A percentile compares a stretch with the other conserved stretches of the same genome.
These are phyloP conservation scores for Cryomyces antarcticus DNA, from an alignment of 495 filamentous ascomycete species.

Conservation along the genomic window DNA sequence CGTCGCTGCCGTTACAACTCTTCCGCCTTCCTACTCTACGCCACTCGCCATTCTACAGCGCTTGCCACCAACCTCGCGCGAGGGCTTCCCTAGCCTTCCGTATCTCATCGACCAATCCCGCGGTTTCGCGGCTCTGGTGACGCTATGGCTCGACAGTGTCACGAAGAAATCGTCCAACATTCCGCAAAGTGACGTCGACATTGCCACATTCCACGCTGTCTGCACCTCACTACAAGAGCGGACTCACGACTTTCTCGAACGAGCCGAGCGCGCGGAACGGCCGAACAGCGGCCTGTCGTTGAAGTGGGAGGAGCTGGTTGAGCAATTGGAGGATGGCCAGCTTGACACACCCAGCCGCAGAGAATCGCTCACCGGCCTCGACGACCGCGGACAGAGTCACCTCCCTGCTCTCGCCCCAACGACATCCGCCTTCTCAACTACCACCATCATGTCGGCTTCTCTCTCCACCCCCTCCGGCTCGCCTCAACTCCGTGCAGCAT, in stretches of 20 bases:
- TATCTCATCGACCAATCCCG: conserved; percentile 84
- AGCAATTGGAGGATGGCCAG: conserved; percentile 10
- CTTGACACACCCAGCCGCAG: too few species aligned
- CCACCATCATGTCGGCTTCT: too few species aligned
- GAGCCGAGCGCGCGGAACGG: conserved; percentile 51
- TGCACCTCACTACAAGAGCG: conserved; percentile 54
- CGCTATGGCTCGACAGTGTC: conserved; percentile 60
- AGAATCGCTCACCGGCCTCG: too few species aligned
- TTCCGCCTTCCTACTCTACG: conserved; percentile 79
- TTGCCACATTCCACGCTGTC: conserved; percentile 50
- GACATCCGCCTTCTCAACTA: too few species aligned
- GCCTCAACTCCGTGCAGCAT: too few species aligned
- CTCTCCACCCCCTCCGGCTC: too few species aligned
- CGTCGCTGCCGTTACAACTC: conserved; percentile 23
- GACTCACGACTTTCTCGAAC: conserved; percentile 47
- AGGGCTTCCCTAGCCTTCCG: conserved; percentile 87
- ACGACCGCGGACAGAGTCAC: background rate
- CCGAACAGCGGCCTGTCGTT: conserved; percentile 36
- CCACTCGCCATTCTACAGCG: conserved; percentile 79
- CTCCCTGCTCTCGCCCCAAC: too few species aligned
- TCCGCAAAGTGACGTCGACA: conserved; percentile 35
- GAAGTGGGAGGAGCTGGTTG: conserved; percentile 55
- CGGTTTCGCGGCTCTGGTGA: conserved; percentile 72
- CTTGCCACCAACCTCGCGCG: conserved; percentile 58
- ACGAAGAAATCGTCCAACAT: conserved; percentile 25